Percentiles rank a stretch among this genome's conserved stretches.
Evolutionary conservation across 1,284 basidiomycete genomes (phyloP).

Genomic region (Boletellus deceptivus): DNA sequence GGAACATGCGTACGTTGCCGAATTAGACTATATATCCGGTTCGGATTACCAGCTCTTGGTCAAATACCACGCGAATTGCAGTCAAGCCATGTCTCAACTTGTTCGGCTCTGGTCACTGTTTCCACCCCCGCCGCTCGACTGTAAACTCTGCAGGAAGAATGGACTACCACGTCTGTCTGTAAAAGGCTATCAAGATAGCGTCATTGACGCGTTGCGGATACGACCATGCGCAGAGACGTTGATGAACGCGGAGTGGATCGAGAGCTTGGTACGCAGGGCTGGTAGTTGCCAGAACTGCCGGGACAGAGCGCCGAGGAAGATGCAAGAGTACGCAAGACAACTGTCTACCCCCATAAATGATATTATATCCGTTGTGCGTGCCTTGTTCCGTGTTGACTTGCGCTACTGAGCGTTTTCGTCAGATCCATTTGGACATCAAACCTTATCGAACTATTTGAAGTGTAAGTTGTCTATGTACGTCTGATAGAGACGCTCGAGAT

Average conservation of each 20-base stretch:
- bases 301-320: conserved; percentile 31
- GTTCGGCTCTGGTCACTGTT: conserved; percentile 30
- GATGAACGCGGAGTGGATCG: conserved; percentile 32
- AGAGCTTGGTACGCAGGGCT: conserved; percentile 29
- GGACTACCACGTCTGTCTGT: conserved; percentile 30
- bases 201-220: conserved; percentile 30
- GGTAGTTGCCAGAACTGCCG: conserved; percentile 29
- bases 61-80: conserved; percentile 45
- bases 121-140: conserved; percentile 30
- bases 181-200: conserved; percentile 34
- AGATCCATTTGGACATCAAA: conserved; percentile 32
- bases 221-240: conserved; percentile 33
- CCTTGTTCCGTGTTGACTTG: not conserved
- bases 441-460: conserved; percentile 27
- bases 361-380: conserved; percentile 30
- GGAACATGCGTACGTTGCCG: conserved; percentile 36
- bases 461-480: not conserved
- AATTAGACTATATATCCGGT: conserved; percentile 46
- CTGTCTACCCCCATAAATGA: conserved; percentile 26
- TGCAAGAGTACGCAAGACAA: conserved; percentile 31
- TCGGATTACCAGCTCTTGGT: conserved; percentile 45
- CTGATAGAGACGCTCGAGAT: not conserved
- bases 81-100: conserved; percentile 38
- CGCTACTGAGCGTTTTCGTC: not conserved
- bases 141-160: conserved; percentile 36